These are phyloP conservation scores for Dictyophora rubrovolvata DNA, from an alignment of 768 basidiomycete species.

Conservation along the genomic window DNA sequence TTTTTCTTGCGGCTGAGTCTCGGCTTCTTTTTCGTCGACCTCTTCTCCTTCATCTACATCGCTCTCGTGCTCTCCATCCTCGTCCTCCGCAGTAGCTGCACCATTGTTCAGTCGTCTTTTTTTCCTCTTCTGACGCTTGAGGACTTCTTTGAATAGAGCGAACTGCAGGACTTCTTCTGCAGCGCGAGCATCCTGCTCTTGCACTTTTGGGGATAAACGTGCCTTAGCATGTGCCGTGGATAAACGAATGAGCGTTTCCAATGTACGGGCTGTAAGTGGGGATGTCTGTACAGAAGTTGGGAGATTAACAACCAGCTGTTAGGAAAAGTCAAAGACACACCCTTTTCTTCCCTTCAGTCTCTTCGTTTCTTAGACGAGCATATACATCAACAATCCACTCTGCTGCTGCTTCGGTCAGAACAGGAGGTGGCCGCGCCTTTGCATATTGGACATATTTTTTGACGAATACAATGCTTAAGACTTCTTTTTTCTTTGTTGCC, in stretches of 20 bases:
- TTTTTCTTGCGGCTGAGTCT: constrained; percentile 23
- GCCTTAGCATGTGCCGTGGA: constrained; percentile 97
- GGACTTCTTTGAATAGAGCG: constrained; percentile 95
- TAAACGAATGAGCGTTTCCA: constrained; percentile 96
- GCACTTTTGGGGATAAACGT: constrained; percentile 76
- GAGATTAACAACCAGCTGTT: not conserved
- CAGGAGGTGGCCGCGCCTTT: constrained; percentile 78
- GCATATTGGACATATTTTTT: constrained; percentile 99
- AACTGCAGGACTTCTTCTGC: constrained; percentile 96
- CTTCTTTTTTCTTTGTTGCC: constrained; percentile 55
- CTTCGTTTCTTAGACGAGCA: constrained; percentile 84
- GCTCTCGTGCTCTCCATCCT: constrained; percentile 33
- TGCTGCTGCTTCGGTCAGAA: constrained; percentile 84
- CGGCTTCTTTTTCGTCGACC: constrained; percentile 29
- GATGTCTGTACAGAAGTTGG: constrained; percentile 57
- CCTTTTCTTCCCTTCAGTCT: constrained; percentile 84
- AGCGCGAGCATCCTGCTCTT: constrained; percentile 73
- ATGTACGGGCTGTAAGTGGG: constrained; percentile 93
- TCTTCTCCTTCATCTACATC: constrained; percentile 39
- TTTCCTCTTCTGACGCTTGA: constrained; percentile 70
- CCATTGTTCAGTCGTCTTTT: constrained; percentile 79
- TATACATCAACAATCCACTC: constrained; percentile 92
- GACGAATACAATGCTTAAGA: constrained; percentile 86
- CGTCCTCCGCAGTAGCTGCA: constrained; percentile 29
- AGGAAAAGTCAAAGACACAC: constrained; percentile 26